These are phyloP conservation scores for Cenchrus americanus DNA, from an alignment of 176 grass and related monocot species.

Conservation along the genomic window DNA sequence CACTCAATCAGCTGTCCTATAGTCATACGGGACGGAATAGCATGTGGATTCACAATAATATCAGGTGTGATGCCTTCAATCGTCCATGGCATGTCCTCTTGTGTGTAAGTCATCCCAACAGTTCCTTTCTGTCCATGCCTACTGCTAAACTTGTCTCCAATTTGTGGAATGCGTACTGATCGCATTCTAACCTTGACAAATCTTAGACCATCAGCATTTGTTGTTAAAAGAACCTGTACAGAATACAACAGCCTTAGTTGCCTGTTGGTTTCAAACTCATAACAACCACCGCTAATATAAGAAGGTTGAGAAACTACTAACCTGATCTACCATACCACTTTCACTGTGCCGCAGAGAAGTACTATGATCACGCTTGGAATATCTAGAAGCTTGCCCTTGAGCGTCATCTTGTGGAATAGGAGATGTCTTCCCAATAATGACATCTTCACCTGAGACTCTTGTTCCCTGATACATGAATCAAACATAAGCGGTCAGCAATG, in stretches of 20 bases:
- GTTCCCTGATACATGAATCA: constrained; percentile 75
- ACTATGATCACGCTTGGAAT: constrained; percentile 89
- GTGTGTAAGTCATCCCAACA: constrained; percentile 98
- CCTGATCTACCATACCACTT: constrained; percentile 99
- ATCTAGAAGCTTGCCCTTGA: constrained; percentile 91
- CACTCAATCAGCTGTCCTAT: constrained; percentile 98
- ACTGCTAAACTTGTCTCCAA: constrained; percentile 99
- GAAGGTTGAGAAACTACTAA: constrained; percentile 28
- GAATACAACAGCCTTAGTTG: constrained; percentile 22
- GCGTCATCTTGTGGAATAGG: constrained; percentile 96
- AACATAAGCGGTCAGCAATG: constrained; percentile 18
- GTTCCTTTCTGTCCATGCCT: constrained; percentile 98
- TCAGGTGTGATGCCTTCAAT: constrained; percentile 98
- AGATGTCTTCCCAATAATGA: constrained; percentile 98
- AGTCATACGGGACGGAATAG: constrained; percentile 98
- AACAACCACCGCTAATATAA: not conserved
- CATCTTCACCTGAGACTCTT: constrained; percentile 95
- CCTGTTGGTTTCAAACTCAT: constrained; percentile 25
- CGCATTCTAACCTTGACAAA: constrained; percentile 99
- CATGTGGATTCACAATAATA: constrained; percentile 99
- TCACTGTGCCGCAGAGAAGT: constrained; percentile 92
- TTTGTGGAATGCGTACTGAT: constrained; percentile 96
- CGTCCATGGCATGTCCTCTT: constrained; percentile 99
- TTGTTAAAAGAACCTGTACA: constrained; percentile 90
- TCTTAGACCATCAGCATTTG: constrained; percentile 97